phyloP scores from a whole-genome alignment of 139 green algal genomes.

The Chlamydomonas sphaeroides region DNA sequence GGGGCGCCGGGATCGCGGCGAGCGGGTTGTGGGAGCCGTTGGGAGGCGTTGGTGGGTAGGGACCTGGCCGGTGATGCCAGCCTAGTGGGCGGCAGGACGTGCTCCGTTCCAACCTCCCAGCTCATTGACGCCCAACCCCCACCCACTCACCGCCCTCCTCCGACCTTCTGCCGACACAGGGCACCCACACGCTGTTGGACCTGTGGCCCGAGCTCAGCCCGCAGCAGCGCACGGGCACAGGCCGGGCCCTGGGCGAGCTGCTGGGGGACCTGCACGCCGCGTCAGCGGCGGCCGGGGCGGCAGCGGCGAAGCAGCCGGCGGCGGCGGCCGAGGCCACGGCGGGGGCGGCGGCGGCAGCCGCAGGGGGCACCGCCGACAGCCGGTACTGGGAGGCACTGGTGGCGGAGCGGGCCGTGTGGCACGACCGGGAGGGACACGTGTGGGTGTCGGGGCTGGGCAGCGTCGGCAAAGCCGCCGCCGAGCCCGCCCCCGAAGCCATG shows the following conservation, averaged over 20 bases:
- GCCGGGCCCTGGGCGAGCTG: not conserved
- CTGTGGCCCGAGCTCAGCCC: not conserved
- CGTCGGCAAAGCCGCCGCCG: not conserved
- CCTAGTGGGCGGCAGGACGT: too few relatives aligned
- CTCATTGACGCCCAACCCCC: too few relatives aligned
- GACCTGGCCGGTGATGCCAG: too few relatives aligned
- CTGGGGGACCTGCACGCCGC: not conserved
- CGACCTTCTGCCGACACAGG: not conserved
- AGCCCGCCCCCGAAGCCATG: not conserved
- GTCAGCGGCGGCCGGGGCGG: not conserved
- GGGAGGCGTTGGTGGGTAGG: not conserved
- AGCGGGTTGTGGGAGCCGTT: not conserved
- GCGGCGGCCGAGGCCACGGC: not conserved
- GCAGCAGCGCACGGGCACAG: not conserved
- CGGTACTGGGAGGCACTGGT: not conserved
- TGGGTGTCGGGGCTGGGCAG: conserved; percentile 29
- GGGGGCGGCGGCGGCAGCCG: not conserved
- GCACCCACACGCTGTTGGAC: conserved; percentile 2
- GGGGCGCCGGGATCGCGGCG: not conserved
- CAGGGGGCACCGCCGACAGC: not conserved
- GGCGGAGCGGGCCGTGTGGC: not conserved
- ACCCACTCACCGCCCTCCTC: too few relatives aligned
- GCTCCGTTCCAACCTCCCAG: too few relatives aligned
- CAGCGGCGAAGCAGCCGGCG: not conserved
- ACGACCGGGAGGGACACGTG: conserved; percentile 10